Conservation (phyloP, 225 moss, liverwort and hornwort genomes). For the Takakia lepidozioides region DNA sequence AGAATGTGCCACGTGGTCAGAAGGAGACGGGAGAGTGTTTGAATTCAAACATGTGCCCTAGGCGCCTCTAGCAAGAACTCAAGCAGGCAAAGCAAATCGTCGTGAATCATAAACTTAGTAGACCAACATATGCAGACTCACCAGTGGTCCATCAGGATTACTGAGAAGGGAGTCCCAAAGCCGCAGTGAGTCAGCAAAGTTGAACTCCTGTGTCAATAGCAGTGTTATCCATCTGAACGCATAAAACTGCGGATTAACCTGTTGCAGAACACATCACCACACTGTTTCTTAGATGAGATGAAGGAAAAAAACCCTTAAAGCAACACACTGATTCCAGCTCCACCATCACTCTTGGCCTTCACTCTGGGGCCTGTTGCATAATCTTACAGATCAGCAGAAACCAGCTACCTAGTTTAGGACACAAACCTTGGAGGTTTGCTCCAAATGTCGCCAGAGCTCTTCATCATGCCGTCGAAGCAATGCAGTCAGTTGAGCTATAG, state of each 20-base stretch:
- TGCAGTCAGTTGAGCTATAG: conserved; percentile 79
- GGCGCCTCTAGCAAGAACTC: too few relatives aligned
- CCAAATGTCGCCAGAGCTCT: conserved; percentile 94
- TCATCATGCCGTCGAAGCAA: conserved; percentile 79
- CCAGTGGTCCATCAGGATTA: conserved; percentile 91
- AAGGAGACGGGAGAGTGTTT: too few relatives aligned
- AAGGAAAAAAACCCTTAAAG: too few relatives aligned
- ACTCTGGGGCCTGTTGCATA: too few relatives aligned
- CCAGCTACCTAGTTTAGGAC: too few relatives aligned
- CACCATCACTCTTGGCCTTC: too few relatives aligned
- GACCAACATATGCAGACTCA: conserved; percentile 13
- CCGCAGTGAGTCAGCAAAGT: conserved; percentile 72
- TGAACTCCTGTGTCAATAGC: conserved; percentile 84
- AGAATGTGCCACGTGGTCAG: too few relatives aligned
- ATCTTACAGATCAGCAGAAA: too few relatives aligned
- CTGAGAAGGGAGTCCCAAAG: conserved; percentile 93
- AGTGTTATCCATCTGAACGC: conserved; percentile 98
- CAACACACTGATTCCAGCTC: too few relatives aligned
- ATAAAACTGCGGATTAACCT: conserved; percentile 98
- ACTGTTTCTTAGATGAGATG: too few relatives aligned
- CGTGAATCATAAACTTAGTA: background rate
- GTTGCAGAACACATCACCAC: too few relatives aligned
- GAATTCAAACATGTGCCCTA: too few relatives aligned
- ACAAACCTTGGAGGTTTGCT: conserved; percentile 79
- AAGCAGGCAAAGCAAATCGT: background rate